Conservation (phyloP, 441 rosid species). For the Populus hybrid region DNA sequence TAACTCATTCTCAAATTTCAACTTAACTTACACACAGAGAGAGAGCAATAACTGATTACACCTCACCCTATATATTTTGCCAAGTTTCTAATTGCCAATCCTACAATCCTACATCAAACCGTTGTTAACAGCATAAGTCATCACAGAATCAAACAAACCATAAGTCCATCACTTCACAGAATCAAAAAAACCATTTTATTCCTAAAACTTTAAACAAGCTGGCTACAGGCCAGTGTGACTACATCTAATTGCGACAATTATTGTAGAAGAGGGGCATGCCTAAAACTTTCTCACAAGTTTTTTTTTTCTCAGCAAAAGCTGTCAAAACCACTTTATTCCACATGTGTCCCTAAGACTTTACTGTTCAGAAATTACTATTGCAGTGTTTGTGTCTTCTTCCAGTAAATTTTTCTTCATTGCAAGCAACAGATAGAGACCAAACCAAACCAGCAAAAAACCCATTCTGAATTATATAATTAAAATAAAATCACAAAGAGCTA, state of each 20-base stretch:
- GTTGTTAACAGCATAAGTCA: no score
- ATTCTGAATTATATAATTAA: neutral
- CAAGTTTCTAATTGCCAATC: no score
- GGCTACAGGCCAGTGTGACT: constrained; percentile 12
- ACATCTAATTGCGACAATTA: neutral
- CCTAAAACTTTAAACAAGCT: neutral
- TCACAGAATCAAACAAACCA: no score
- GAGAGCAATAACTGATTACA: no score
- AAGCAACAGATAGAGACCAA: neutral
- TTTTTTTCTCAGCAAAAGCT: constrained; percentile 1
- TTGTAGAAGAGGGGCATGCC: neutral
- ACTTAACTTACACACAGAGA: no score
- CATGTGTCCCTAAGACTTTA: constrained; percentile 8
- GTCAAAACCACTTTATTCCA: constrained; percentile 11
- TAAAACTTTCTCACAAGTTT: neutral
- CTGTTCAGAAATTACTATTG: constrained; percentile 9
- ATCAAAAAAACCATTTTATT: no score
- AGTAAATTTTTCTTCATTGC: neutral
- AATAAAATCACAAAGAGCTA: neutral
- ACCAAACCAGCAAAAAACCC: neutral
- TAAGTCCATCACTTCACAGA: no score
- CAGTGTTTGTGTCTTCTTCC: neutral
- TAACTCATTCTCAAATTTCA: no score
- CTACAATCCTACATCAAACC: no score
- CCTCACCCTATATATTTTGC: no score